Percentiles rank a stretch among this genome's conserved stretches.
Conservation (phyloP, 768 basidiomycete genomes). For the Sarcodon aspratus region DNA sequence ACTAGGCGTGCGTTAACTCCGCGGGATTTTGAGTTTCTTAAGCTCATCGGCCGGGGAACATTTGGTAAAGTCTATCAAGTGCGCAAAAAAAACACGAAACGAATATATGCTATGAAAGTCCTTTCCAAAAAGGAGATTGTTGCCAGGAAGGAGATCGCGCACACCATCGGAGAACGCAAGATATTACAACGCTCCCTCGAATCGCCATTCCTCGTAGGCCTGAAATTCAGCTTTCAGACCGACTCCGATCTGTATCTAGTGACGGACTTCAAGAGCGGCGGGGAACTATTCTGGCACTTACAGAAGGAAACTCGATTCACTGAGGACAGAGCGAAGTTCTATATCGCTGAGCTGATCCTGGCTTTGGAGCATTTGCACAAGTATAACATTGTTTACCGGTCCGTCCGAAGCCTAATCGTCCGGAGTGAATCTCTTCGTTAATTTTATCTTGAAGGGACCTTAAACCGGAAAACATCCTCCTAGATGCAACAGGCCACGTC, state of each 20-base stretch:
- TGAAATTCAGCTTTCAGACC: slow-evolving; percentile 98
- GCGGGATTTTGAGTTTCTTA: slow-evolving; percentile 96
- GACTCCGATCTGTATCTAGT: slow-evolving; percentile 91
- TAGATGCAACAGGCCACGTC: slow-evolving; percentile 97
- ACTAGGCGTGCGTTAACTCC: slow-evolving; percentile 83
- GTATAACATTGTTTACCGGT: slow-evolving; percentile 91
- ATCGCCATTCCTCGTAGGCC: slow-evolving; percentile 93
- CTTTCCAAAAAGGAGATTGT: slow-evolving; percentile 98
- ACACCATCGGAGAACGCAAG: slow-evolving; percentile 98
- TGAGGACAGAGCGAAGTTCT: slow-evolving; percentile 92
- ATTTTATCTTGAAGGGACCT: slow-evolving; percentile 49
- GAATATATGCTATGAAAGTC: slow-evolving; percentile 99
- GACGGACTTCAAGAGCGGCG: slow-evolving; percentile 98
- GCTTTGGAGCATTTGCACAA: slow-evolving; percentile 97
- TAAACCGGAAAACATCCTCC: slow-evolving; percentile 96
- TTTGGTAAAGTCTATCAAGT: slow-evolving; percentile 99
- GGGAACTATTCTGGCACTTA: slow-evolving; percentile 97
- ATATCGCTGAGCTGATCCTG: slow-evolving; percentile 90
- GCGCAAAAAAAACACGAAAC: slow-evolving; percentile 93
- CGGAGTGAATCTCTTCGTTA: neutral
- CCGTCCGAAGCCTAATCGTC: slow-evolving; percentile 22
- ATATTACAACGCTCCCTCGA: slow-evolving; percentile 90
- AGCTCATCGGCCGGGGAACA: slow-evolving; percentile 95
- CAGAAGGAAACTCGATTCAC: slow-evolving; percentile 91
- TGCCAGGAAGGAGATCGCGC: slow-evolving; percentile 98